Conservation (phyloP, 257 asterid species). For the Przewalskia tangutica region DNA sequence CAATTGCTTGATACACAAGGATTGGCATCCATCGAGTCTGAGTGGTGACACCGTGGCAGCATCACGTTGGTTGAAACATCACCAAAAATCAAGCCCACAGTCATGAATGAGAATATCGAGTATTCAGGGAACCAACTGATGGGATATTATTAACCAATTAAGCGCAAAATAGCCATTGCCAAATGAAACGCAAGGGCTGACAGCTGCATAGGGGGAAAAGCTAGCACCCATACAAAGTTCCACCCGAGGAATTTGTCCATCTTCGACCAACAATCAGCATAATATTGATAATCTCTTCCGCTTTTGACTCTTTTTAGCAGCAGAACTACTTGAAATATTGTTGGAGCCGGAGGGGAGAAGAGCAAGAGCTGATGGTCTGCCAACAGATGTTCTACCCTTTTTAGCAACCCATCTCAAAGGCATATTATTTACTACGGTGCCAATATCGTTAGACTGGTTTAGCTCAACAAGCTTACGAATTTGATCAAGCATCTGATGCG, state of each 20-base stretch:
- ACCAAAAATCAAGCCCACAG: neutral
- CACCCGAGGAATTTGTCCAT: neutral
- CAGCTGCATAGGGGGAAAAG: neutral
- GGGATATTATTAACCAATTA: no score
- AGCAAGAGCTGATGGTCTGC: constrained; percentile 24
- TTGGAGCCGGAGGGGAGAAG: constrained; percentile 24
- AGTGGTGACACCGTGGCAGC: neutral
- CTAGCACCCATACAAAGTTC: neutral
- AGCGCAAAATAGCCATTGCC: neutral
- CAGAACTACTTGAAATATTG: constrained; percentile 18
- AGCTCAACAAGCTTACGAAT: constrained; percentile 61
- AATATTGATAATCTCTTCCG: constrained; percentile 62
- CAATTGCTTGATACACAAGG: neutral
- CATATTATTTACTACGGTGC: constrained; percentile 53
- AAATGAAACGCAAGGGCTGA: neutral
- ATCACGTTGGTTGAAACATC: neutral
- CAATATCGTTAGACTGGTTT: constrained; percentile 36
- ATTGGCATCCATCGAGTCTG: neutral
- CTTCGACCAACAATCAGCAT: constrained; percentile 21
- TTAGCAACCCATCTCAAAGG: constrained; percentile 66
- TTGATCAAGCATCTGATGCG: constrained; percentile 66
- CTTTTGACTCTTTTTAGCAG: constrained; percentile 43
- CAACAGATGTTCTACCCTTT: constrained; percentile 43
- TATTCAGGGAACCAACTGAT: neutral
- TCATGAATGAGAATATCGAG: neutral